These are phyloP conservation scores for Sistotremastrum niveocremeum DNA, from an alignment of 768 basidiomycete species.

Conservation along the genomic window DNA sequence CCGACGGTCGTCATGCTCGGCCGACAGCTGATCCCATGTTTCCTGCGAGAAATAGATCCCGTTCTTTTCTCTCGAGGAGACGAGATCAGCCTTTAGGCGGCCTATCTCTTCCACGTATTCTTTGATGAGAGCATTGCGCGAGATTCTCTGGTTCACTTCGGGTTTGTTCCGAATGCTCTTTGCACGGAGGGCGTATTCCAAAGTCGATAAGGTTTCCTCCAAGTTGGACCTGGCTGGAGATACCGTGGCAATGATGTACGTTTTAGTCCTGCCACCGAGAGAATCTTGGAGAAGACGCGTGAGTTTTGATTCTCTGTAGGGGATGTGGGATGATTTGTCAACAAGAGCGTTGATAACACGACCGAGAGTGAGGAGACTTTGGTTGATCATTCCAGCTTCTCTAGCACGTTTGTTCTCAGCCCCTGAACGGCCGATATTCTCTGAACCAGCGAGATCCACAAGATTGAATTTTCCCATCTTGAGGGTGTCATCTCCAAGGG, in stretches of 20 bases:
- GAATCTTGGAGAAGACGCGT: slow-evolving; percentile 97
- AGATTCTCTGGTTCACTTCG: slow-evolving; percentile 90
- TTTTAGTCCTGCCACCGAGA: slow-evolving; percentile 94
- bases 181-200: slow-evolving; percentile 91
- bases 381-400: slow-evolving; percentile 98
- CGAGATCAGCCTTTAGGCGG: slow-evolving; percentile 75
- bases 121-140: slow-evolving; percentile 80
- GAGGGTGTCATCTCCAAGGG: slow-evolving; percentile 74
- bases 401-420: slow-evolving; percentile 90
- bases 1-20: slow-evolving; percentile 62
- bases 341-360: slow-evolving; percentile 94
- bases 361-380: slow-evolving; percentile 91
- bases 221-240: slow-evolving; percentile 88
- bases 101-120: slow-evolving; percentile 93
- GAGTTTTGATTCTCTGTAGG: slow-evolving; percentile 96
- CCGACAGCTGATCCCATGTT: slow-evolving; percentile 70
- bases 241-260: slow-evolving; percentile 93
- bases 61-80: slow-evolving; percentile 90
- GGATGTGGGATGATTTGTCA: slow-evolving; percentile 82
- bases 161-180: slow-evolving; percentile 94
- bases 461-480: slow-evolving; percentile 93
- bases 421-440: slow-evolving; percentile 92
- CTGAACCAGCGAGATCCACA: slow-evolving; percentile 93
- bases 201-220: slow-evolving; percentile 94
- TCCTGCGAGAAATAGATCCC: slow-evolving; percentile 91